Evolutionary conservation across 306 rosid species (phyloP), one percentile per base, ranked within the genome.

Genomic region (Ceratonia siliqua): DNA sequence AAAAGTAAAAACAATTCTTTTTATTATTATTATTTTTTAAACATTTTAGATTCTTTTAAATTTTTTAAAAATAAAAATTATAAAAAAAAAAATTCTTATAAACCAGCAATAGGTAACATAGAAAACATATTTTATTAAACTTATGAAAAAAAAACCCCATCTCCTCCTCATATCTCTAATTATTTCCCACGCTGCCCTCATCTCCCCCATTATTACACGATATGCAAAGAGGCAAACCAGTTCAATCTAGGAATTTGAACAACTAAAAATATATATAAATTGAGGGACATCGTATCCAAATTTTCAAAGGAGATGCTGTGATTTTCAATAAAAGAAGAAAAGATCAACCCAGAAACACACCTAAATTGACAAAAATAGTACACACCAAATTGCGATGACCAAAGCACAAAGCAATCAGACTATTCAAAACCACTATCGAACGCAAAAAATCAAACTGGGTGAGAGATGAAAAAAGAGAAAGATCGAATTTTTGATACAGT

Each of bases 401-500:
- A 78, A 59, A 65, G 8, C 17, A 62, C 7, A 73, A 57, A 13
- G 50, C 41, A 76, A 85, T 39, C 70, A 75, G 53, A 77, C 68
- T 32, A 66, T 64, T 71, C 57, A 80, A 74, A 75, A 30, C 15
- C 25, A 68, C 46, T 43, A 27, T 50, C 35, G 30, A 33, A 20
- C 43, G 38, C 18, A 12, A 64, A 8, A 13, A 72, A 58, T 35
- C 32, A 21, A 78, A 69, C 53, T 18, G 43, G 80, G 84, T 25
- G 24, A 66, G 35, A 52, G 25, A 33, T 25, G 25, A 54, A 62
- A 73, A 28, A 66, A 57, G 56, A 54, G 39, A 81, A 65, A 35
- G 57, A 13, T 57, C 3, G n/a, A n/a, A n/a, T n/a, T n/a, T n/a
- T n/a, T n/a, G n/a, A n/a, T n/a, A n/a, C n/a, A n/a, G n/a, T n/a